A percentile compares a stretch with the other conserved stretches of the same genome.
Conservation (phyloP, 208 protist genomes). For the Acanthamoeba healyi region DNA sequence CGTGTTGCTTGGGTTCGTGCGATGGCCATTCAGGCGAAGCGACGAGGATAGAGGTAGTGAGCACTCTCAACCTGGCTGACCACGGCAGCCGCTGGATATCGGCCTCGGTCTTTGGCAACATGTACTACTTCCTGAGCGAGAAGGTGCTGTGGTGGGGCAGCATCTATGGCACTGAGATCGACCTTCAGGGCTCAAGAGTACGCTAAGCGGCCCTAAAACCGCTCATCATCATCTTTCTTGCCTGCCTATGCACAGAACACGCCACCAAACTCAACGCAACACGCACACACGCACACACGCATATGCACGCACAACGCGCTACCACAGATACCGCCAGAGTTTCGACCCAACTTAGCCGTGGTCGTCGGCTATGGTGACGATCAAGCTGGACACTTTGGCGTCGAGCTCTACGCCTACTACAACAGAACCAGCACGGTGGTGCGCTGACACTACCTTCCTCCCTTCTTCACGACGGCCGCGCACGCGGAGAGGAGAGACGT, state of each 20-base stretch:
- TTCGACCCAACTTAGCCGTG: not conserved
- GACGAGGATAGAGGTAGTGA: not conserved
- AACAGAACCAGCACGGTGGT: not conserved
- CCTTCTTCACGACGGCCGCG: too few relatives aligned
- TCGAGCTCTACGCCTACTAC: not conserved
- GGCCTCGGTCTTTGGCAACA: not conserved
- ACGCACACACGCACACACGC: too few relatives aligned
- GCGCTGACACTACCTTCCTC: not conserved
- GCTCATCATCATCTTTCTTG: too few relatives aligned
- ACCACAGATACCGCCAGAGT: not conserved
- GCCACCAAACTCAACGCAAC: too few relatives aligned
- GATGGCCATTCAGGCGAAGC: too few relatives aligned
- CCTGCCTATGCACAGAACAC: too few relatives aligned
- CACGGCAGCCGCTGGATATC: not conserved
- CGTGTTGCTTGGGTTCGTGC: too few relatives aligned
- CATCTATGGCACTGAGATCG: not conserved
- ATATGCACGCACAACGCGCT: too few relatives aligned
- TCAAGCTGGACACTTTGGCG: not conserved
- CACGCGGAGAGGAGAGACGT: too few relatives aligned
- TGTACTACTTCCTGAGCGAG: not conserved
- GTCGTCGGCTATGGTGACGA: not conserved
- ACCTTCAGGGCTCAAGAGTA: not conserved
- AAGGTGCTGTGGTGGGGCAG: not conserved
- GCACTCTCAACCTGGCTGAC: not conserved
- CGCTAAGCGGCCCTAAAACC: too few relatives aligned